Percentiles rank a stretch among this genome's conserved stretches.
Evolutionary conservation across 441 rosid genomes (phyloP).

Genomic region (Arabidopsis hybrid): DNA sequence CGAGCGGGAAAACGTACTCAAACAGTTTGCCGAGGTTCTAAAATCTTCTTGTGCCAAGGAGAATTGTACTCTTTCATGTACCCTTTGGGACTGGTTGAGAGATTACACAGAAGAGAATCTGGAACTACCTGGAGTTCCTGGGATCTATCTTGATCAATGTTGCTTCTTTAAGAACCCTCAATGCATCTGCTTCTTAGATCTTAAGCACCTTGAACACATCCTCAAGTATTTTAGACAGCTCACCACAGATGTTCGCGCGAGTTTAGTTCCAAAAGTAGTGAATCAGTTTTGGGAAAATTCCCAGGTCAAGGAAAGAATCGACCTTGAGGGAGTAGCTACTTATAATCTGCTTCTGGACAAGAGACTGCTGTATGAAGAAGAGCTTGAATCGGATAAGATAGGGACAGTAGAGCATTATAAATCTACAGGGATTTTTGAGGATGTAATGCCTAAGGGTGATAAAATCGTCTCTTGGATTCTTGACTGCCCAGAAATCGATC

Average conservation of each 20-base stretch:
- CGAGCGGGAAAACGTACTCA: background rate
- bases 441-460: background rate
- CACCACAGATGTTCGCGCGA: background rate
- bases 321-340: slow-evolving; percentile 1
- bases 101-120: background rate
- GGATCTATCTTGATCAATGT: background rate
- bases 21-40: background rate
- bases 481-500: background rate
- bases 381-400: background rate
- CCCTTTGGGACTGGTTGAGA: background rate
- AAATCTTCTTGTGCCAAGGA: background rate
- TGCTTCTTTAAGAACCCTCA: background rate
- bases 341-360: background rate
- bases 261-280: background rate
- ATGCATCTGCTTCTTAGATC: slow-evolving; percentile 1
- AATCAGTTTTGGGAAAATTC: background rate
- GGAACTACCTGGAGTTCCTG: background rate
- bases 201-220: background rate
- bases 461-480: background rate
- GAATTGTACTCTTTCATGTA: background rate
- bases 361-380: background rate
- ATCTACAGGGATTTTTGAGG: background rate
- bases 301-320: background rate
- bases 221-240: background rate
- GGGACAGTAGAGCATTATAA: background rate